Conservation (phyloP, 257 asterid species). For the Leonotis leonurus region DNA sequence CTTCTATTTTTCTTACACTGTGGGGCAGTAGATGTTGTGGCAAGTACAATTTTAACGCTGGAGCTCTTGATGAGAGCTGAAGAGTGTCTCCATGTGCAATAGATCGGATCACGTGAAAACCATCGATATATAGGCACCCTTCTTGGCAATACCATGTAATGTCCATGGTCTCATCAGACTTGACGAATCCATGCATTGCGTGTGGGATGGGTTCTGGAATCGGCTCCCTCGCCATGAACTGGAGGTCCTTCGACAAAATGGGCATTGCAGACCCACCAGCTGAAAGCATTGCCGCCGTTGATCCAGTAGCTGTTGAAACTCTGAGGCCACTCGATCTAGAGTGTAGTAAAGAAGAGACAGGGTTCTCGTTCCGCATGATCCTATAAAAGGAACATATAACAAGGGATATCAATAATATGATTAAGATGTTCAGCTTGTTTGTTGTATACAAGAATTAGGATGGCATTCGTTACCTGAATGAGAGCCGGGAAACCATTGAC, state of each 20-base stretch:
- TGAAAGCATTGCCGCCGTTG: constrained; percentile 92
- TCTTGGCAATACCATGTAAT: constrained; percentile 64
- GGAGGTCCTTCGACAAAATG: constrained; percentile 67
- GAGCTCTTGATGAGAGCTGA: constrained; percentile 64
- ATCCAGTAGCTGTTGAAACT: constrained; percentile 89
- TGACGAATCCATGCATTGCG: constrained; percentile 49
- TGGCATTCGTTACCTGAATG: constrained; percentile 59
- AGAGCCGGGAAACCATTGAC: constrained; percentile 69
- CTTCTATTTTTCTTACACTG: background rate
- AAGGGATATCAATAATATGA: too few species aligned
- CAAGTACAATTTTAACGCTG: constrained; percentile 56
- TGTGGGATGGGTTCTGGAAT: constrained; percentile 34
- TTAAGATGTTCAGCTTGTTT: background rate
- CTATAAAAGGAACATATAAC: background rate
- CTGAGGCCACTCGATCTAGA: constrained; percentile 90
- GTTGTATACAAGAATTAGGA: background rate
- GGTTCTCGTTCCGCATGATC: background rate
- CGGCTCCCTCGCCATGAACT: constrained; percentile 86
- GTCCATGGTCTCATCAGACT: constrained; percentile 48
- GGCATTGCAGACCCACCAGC: constrained; percentile 80
- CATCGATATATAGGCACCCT: constrained; percentile 69
- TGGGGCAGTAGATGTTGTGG: constrained; percentile 35
- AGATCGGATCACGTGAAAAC: constrained; percentile 57
- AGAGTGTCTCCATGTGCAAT: constrained; percentile 68
- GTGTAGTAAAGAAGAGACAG: constrained; percentile 41